phyloP scores from a whole-genome alignment of 2,329 filamentous ascomycete species.

The Cytospora chrysosperma region DNA sequence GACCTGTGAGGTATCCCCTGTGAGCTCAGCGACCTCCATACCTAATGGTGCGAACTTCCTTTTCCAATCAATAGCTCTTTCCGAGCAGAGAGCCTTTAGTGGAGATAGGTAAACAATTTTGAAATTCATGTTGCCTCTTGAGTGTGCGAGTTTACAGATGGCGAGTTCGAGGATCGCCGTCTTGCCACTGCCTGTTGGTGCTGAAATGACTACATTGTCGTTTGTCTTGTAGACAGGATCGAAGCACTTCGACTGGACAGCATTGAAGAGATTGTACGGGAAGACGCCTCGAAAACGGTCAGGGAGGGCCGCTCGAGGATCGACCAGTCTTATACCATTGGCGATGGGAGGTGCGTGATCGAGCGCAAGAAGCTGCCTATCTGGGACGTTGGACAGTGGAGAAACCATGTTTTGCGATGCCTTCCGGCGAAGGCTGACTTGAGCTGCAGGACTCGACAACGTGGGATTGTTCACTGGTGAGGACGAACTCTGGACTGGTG shows the following conservation, averaged over 20 bases:
- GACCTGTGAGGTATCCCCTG: slow-evolving; percentile 71
- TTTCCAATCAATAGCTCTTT: slow-evolving; percentile 75
- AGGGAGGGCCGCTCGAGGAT: slow-evolving; percentile 55
- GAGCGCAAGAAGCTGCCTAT: not conserved
- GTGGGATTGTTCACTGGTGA: not conserved
- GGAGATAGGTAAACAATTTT: slow-evolving; percentile 86
- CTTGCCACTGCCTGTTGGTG: slow-evolving; percentile 84
- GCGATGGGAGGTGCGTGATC: slow-evolving; percentile 36
- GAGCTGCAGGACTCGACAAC: slow-evolving; percentile 11
- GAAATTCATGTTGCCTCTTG: slow-evolving; percentile 57
- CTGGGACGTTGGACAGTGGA: not conserved
- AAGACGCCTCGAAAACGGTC: slow-evolving; percentile 71
- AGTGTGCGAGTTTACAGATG: slow-evolving; percentile 68
- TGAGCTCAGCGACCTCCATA: slow-evolving; percentile 72
- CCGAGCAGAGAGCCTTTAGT: slow-evolving; percentile 78
- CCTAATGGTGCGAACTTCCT: slow-evolving; percentile 68
- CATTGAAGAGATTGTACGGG: slow-evolving; percentile 74
- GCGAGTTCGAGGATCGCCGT: slow-evolving; percentile 80
- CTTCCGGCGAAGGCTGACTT: slow-evolving; percentile 7
- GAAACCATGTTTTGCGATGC: not conserved
- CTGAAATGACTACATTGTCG: slow-evolving; percentile 76
- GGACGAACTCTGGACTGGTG: not conserved
- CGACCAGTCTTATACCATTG: slow-evolving; percentile 41
- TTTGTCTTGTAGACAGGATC: slow-evolving; percentile 61
- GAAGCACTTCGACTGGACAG: slow-evolving; percentile 80